Evolutionary conservation across 441 rosid genomes (phyloP).

Genomic region (Euphorbia celastroides): DNA sequence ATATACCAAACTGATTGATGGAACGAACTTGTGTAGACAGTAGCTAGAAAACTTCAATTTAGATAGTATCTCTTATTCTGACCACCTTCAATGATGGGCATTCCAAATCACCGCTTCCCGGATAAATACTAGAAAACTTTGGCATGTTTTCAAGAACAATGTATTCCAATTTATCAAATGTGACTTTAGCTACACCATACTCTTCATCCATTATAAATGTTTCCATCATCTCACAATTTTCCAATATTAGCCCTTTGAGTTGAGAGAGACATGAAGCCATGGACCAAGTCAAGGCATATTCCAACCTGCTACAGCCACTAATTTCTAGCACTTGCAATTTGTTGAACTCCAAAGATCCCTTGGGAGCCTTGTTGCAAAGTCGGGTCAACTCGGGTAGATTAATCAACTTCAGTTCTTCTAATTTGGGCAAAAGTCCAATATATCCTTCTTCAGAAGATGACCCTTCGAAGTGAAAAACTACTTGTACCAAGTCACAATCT

Average conservation of each 20-base stretch:
- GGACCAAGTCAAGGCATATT: slow-evolving; percentile 12
- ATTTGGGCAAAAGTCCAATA: not conserved
- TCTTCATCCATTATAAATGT: not conserved
- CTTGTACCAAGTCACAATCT: not conserved
- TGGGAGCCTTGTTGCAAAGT: not conserved
- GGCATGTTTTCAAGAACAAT: no score
- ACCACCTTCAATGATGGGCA: not conserved
- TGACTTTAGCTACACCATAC: not conserved
- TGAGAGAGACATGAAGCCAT: not conserved
- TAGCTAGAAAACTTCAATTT: no score
- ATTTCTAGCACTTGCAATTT: not conserved
- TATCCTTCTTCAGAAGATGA: not conserved
- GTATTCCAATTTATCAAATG: not conserved
- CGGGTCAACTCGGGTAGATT: slow-evolving; percentile 12
- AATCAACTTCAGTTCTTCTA: not conserved
- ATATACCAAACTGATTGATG: no score
- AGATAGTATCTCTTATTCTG: not conserved
- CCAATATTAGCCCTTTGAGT: not conserved
- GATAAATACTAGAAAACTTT: no score
- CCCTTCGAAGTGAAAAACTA: not conserved
- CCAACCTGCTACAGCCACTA: slow-evolving; percentile 5
- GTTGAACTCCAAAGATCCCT: slow-evolving; percentile 1
- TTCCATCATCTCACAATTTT: slow-evolving; percentile 7
- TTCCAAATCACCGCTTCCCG: not conserved
- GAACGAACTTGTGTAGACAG: no score